Percentiles rank a stretch among this genome's conserved stretches.
These are phyloP conservation scores for Royoungia palumana DNA, from an alignment of 768 basidiomycete genomes.

Conservation along the genomic window DNA sequence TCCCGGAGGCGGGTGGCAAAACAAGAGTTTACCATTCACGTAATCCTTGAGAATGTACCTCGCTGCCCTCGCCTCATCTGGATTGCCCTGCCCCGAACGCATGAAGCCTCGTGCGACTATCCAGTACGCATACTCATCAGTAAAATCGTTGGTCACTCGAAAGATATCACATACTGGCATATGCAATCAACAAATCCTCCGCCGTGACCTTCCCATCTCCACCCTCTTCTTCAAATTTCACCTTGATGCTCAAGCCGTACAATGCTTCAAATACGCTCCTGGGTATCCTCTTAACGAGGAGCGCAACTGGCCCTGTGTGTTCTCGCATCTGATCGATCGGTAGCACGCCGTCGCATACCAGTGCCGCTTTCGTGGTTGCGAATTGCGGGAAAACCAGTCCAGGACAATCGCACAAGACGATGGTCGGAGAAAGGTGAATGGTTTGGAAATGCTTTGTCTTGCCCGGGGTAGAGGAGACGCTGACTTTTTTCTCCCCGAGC, in stretches of 20 bases:
- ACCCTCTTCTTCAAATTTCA: slow-evolving; percentile 69
- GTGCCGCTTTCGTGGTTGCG: slow-evolving; percentile 91
- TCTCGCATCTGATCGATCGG: slow-evolving; percentile 98
- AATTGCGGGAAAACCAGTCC: slow-evolving; percentile 99
- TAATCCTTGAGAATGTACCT: slow-evolving; percentile 95
- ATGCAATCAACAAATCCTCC: slow-evolving; percentile 79
- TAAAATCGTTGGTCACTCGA: neutral
- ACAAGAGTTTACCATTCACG: slow-evolving; percentile 90
- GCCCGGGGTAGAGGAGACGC: slow-evolving; percentile 96
- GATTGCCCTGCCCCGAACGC: slow-evolving; percentile 92
- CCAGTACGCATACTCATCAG: slow-evolving; percentile 11
- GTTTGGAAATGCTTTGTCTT: slow-evolving; percentile 99
- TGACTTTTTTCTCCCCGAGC: slow-evolving; percentile 95
- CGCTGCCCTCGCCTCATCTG: slow-evolving; percentile 92
- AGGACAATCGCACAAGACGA: slow-evolving; percentile 94
- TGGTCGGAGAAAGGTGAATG: slow-evolving; percentile 83
- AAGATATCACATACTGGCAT: slow-evolving; percentile 73
- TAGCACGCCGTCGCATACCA: slow-evolving; percentile 94
- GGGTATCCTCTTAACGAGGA: slow-evolving; percentile 78
- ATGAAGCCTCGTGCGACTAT: slow-evolving; percentile 91
- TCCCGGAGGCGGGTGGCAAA: slow-evolving; percentile 84
- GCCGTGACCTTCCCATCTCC: slow-evolving; percentile 73
- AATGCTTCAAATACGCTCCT: slow-evolving; percentile 81
- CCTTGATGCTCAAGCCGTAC: slow-evolving; percentile 80
- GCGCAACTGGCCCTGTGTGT: slow-evolving; percentile 76